Conservation (phyloP, 768 basidiomycete species). For the Cystobasidium tubakii region DNA sequence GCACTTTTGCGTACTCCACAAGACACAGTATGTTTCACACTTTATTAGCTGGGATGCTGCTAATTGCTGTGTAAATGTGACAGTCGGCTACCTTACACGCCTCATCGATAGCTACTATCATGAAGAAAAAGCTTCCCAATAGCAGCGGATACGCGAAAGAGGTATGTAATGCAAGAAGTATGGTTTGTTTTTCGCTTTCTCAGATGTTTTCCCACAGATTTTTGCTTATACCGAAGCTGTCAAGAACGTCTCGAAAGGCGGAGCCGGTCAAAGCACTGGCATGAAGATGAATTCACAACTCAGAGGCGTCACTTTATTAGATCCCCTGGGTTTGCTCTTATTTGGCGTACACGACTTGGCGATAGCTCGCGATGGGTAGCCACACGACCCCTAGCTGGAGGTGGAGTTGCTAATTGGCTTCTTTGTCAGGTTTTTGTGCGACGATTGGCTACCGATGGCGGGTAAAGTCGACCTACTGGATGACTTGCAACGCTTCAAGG, state of each 20-base stretch:
- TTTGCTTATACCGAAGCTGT: conserved; percentile 22
- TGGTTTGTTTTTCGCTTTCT: no score
- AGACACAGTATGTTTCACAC: background rate
- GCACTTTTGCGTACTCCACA: background rate
- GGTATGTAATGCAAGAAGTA: background rate
- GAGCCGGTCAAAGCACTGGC: background rate
- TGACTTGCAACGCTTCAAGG: conserved; percentile 73
- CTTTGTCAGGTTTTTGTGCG: conserved; percentile 78
- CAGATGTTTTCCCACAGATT: background rate
- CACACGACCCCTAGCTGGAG: no score
- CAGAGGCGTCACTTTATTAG: conserved; percentile 51
- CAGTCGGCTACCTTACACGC: conserved; percentile 75
- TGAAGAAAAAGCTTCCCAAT: conserved; percentile 53
- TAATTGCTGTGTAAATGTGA: no score
- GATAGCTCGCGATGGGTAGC: conserved; percentile 51
- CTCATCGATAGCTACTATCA: conserved; percentile 69
- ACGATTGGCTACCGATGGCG: conserved; percentile 75
- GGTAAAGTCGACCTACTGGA: conserved; percentile 69
- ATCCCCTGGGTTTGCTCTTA: conserved; percentile 80
- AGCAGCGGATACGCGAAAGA: background rate
- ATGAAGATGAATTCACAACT: conserved; percentile 13
- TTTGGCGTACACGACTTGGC: conserved; percentile 78
- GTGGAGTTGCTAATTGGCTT: no score
- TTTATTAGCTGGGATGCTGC: no score
- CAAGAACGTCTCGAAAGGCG: conserved; percentile 2